These are phyloP conservation scores for Melanomma pulvis-pyrius DNA, from an alignment of 495 filamentous ascomycete genomes.

Conservation along the genomic window DNA sequence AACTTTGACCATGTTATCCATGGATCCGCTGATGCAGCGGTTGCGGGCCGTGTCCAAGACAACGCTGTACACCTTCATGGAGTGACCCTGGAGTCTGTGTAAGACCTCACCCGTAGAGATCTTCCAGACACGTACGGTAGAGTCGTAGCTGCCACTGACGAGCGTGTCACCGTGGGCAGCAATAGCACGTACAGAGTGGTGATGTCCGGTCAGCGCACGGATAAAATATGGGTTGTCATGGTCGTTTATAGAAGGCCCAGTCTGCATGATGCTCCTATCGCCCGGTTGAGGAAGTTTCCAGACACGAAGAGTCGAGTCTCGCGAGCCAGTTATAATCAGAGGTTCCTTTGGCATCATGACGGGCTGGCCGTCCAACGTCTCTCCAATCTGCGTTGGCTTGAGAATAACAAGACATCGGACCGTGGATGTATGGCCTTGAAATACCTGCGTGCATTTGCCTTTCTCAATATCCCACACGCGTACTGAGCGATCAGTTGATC, in stretches of 20 bases:
- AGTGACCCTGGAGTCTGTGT: conserved; percentile 84
- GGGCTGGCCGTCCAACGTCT: conserved; percentile 68
- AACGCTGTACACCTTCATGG: conserved; percentile 95
- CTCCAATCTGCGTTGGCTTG: conserved; percentile 78
- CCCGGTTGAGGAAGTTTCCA: conserved; percentile 91
- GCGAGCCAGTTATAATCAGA: conserved; percentile 94
- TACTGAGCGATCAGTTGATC: conserved; percentile 93
- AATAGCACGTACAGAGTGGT: conserved; percentile 96
- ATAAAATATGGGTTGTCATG: conserved; percentile 92
- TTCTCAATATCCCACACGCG: conserved; percentile 96
- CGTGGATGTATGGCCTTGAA: conserved; percentile 96
- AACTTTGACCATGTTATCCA: conserved; percentile 97
- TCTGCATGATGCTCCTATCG: conserved; percentile 74
- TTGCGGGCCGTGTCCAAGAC: conserved; percentile 91
- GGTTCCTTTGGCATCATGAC: conserved; percentile 90
- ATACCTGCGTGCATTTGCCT: conserved; percentile 88
- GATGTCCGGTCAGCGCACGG: conserved; percentile 81
- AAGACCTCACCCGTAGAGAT: conserved; percentile 93
- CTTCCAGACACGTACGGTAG: conserved; percentile 93
- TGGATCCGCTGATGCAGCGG: conserved; percentile 95
- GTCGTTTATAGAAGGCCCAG: conserved; percentile 74
- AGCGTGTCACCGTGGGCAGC: conserved; percentile 93
- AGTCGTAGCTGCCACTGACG: conserved; percentile 99
- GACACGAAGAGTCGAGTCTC: conserved; percentile 90
- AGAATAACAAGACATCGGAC: conserved; percentile 95